Conservation (phyloP, 75 land plant species). For the Picea glauca region DNA sequence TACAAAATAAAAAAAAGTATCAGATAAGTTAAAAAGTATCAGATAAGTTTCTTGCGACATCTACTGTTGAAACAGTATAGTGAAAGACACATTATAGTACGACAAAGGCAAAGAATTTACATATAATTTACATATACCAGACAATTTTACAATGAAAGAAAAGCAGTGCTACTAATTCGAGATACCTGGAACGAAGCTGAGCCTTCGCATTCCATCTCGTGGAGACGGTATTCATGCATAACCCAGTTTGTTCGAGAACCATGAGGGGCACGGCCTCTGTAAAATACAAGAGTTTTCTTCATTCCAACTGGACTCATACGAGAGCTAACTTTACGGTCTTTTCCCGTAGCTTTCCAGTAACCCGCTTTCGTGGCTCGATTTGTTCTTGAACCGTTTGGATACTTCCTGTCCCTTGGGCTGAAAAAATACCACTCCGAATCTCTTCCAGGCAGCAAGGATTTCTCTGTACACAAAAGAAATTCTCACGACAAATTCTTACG, state of each 20-base stretch:
- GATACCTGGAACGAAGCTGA: too few species aligned
- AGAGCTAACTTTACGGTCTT: constrained; percentile 43
- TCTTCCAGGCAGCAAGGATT: constrained; percentile 1
- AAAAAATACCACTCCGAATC: constrained; percentile 62
- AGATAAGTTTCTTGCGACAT: too few species aligned
- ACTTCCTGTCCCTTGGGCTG: constrained; percentile 52
- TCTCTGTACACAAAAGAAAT: neutral
- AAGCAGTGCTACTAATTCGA: too few species aligned
- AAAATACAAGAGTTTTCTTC: constrained; percentile 69
- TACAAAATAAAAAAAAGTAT: too few species aligned
- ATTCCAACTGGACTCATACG: constrained; percentile 29
- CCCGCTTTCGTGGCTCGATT: constrained; percentile 64
- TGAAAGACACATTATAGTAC: too few species aligned
- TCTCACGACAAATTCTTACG: too few species aligned
- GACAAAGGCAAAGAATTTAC: too few species aligned
- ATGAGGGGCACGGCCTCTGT: constrained; percentile 56
- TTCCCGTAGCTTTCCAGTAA: constrained; percentile 79
- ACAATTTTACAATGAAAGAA: too few species aligned
- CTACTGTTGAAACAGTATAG: too few species aligned
- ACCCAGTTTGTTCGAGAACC: constrained; percentile 68
- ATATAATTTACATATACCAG: too few species aligned
- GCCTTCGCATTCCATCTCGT: constrained; percentile 26
- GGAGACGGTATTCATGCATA: constrained; percentile 68
- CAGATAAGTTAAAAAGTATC: too few species aligned
- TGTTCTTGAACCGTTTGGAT: constrained; percentile 57